These are phyloP conservation scores for Bacidia gigantensis DNA, from an alignment of 495 filamentous ascomycete genomes.

Conservation along the genomic window DNA sequence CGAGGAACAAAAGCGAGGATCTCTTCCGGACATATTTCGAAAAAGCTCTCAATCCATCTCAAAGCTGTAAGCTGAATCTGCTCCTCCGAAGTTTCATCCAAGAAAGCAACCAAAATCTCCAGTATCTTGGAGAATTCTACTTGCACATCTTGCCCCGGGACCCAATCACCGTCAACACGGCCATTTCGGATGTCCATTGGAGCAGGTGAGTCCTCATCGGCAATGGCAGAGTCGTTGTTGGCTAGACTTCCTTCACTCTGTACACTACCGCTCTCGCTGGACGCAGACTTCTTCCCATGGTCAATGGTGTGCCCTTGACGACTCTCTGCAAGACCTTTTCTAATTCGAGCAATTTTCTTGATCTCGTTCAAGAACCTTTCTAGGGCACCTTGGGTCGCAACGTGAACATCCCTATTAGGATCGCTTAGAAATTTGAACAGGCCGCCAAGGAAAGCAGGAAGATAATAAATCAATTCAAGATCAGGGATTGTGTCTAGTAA, in stretches of 20 bases:
- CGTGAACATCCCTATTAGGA: conserved; percentile 81
- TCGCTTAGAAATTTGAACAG: conserved; percentile 88
- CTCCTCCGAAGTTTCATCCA: conserved; percentile 77
- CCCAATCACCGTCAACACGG: conserved; percentile 75
- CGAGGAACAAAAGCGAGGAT: conserved; percentile 91
- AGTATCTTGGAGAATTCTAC: conserved; percentile 86
- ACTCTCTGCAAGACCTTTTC: conserved; percentile 83
- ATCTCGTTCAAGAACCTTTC: conserved; percentile 90
- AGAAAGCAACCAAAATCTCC: conserved; percentile 79
- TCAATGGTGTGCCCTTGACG: conserved; percentile 53
- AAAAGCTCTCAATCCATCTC: conserved; percentile 90
- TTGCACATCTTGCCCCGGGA: conserved; percentile 92
- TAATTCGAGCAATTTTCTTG: conserved; percentile 81
- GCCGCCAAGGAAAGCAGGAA: conserved; percentile 84
- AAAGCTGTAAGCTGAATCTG: conserved; percentile 82
- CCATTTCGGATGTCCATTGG: conserved; percentile 48
- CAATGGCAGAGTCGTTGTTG: conserved; percentile 35
- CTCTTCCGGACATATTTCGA: conserved; percentile 94
- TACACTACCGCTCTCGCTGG: conserved; percentile 48
- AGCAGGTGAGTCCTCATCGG: conserved; percentile 44
- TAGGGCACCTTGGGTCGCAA: conserved; percentile 77
- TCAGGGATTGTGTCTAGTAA: conserved; percentile 94
- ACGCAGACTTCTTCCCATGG: conserved; percentile 48
- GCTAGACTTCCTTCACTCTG: conserved; percentile 35
- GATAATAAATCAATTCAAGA: conserved; percentile 80